A percentile compares a stretch with the other conserved stretches of the same genome.
These are phyloP conservation scores for Colletotrichum cordylinicola DNA, from an alignment of 2,329 filamentous ascomycete species.

Conservation along the genomic window DNA sequence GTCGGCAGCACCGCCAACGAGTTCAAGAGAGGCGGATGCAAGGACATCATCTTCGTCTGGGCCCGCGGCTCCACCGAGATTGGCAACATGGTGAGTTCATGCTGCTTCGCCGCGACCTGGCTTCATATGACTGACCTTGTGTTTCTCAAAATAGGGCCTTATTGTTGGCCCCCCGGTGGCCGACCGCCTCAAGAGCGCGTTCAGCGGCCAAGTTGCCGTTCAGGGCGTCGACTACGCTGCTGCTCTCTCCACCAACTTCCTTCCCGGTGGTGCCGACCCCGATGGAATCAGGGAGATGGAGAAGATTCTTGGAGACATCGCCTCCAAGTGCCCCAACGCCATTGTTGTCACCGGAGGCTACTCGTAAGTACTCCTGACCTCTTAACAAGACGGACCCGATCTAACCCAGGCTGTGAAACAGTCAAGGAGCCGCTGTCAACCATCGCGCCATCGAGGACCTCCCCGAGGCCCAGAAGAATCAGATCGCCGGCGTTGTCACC, in stretches of 20 bases:
- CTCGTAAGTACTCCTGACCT: not conserved
- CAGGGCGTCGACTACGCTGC: conserved; percentile 39
- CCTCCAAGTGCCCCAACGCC: conserved; percentile 37
- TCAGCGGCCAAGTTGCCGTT: conserved; percentile 23
- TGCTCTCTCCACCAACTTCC: conserved; percentile 33
- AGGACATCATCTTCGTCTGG: conserved; percentile 26
- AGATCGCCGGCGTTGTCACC: conserved; percentile 26
- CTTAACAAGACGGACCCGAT: rapidly evolving
- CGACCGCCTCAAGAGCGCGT: conserved; percentile 18
- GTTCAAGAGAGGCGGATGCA: conserved; percentile 25
- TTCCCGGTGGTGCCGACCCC: conserved; percentile 31
- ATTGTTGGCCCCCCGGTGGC: conserved; percentile 21
- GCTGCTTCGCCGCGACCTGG: not conserved
- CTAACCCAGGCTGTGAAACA: conserved; percentile 7
- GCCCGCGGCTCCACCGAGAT: conserved; percentile 25
- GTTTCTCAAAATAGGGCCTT: not conserved
- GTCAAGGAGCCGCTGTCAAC: conserved; percentile 34
- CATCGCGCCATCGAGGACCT: conserved; percentile 29
- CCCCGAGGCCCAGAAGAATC: conserved; percentile 16
- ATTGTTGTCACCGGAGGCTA: conserved; percentile 43
- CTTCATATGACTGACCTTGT: not conserved
- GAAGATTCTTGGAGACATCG: conserved; percentile 35
- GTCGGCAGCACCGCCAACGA: conserved; percentile 24
- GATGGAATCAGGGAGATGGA: conserved; percentile 34
- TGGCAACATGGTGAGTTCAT: conserved; percentile 24